Percentiles rank a stretch among this genome's conserved stretches.
Evolutionary conservation across 345 rosid genomes (phyloP).

Genomic region (Rhodamnia argentea): DNA sequence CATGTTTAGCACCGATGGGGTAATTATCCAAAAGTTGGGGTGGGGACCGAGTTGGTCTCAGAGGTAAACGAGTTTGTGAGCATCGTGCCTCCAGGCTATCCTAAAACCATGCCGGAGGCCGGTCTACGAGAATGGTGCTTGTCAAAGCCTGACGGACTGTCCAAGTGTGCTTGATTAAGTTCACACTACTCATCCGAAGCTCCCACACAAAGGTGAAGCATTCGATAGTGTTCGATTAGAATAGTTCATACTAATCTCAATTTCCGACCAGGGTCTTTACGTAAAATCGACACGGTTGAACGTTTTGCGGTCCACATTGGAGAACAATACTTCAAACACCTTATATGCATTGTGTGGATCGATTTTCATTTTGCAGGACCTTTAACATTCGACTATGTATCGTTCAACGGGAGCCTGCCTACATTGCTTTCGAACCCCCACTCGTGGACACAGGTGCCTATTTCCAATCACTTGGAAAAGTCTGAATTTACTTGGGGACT

Average conservation of each 20-base stretch:
- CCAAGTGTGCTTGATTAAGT: neutral
- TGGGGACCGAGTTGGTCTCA: neutral
- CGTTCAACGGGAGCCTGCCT: conserved; percentile 30
- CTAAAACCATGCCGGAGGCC: neutral
- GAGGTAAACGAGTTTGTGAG: neutral
- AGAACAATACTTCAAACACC: neutral
- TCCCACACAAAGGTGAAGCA: neutral
- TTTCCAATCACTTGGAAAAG: neutral
- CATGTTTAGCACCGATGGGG: neutral
- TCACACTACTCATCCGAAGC: neutral
- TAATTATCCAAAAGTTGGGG: neutral
- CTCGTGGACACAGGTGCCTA: conserved; percentile 31
- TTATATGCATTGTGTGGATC: neutral
- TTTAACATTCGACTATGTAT: conserved; percentile 6
- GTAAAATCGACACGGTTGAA: neutral
- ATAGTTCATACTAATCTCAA: neutral
- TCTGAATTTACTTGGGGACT: neutral
- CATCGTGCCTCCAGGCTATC: neutral
- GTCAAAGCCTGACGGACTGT: neutral
- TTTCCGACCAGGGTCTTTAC: neutral
- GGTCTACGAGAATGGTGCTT: neutral
- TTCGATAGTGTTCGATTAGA: neutral
- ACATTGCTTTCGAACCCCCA: conserved; percentile 7
- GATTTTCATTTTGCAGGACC: conserved; percentile 17
- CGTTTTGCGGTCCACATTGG: neutral